Evolutionary conservation across 2,329 filamentous ascomycete genomes (phyloP), one percentile per base, ranked within the genome.

Genomic region (Phyllachora maydis): DNA sequence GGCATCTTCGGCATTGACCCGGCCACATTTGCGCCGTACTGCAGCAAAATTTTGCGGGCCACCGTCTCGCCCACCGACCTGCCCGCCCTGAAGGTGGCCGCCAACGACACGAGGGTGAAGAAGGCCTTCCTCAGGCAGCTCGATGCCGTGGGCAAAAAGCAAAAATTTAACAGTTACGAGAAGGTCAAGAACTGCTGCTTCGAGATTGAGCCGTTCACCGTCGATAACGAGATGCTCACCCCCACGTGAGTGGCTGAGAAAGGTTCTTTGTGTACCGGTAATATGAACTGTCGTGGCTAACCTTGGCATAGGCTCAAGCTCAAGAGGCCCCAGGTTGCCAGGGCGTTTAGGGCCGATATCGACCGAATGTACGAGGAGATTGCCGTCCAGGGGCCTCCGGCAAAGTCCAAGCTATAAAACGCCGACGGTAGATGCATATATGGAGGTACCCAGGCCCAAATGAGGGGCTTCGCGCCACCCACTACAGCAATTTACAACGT

Each of bases 111-210:
- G 23, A 70, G 69, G 40, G 66, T 98, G 12, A 61, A 67, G 34
- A 65, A 65, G 39, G 76, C 77, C 3, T 71, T 91, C 26, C 43
- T 90, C 32, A 74, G 72, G 45, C 66, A 88, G 33, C 54, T 98
- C 16, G 76, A 88, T 29, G 63, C 59, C 26, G 74, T 90, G 28
- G 81, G 67, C 20, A 75, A 65, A 53, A 73, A 71, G 51, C 68
- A 77, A 47, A 91, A 88, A 53, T 83, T 98, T 47, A 88, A 91
- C 43, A 78, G 71, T 35, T 95, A 77, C 37, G 88, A 98, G 59
- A 67, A 68, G 32, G 72, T 95, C 22, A 66, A 63, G 43, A 76
- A 72, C 35, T 60, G 74, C 27, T 50, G 73, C 31, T 50, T 98
- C 35, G 71, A 75, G 37, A 37, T 93, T 9, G 88, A 98, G 29